Evolutionary conservation across 176 grass and related monocot species (phyloP), one percentile per base, ranked within the genome.

Genomic region (Carex parvula): DNA sequence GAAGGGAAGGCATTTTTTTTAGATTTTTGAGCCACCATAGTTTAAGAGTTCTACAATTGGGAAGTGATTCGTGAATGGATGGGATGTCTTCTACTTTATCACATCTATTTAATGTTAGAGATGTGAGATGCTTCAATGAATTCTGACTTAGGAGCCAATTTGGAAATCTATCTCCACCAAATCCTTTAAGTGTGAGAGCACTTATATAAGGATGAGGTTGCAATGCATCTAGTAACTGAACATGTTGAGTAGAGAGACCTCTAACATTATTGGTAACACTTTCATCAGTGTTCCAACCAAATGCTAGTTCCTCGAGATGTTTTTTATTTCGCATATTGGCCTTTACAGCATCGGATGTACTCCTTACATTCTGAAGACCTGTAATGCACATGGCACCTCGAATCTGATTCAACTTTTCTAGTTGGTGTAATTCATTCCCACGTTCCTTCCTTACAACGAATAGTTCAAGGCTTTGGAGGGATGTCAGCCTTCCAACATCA

Each of bases 331-430:
- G 0, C 22, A 65, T 13, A 0, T 59, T 70, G 53, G 87, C 90
- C 30, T 66, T 20, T n/a, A 2, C 0, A 32, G 90, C 84, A 22
- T 88, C 87, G 1, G 46, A 26, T 80, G 59, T 60, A 69, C 24
- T 88, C 30, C 48, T 17, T 6, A 91, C 84, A 8, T 88, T 86
- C 66, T 88, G 65, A 29, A 91, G 42, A 57, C 77, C 29, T 1
- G 0, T 0, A 33, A 91, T 84, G 37, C 37, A 6, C 5, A 39
- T 5, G 0, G 0, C 0, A 39, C 37, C 37, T 6, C 4, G 4
- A 0, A 39, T 0, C 0, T 39, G 37, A 39, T 39, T 39, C 37
- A 39, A 39, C 0, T 39, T 1, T 76, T 39, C 70, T 32, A 91
- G 42, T 59, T 91, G 60, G 20, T 17, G n/a, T 4, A 88, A 53